phyloP scores from a whole-genome alignment of 1,139 yeast genomes.

The Taphrina communis region DNA sequence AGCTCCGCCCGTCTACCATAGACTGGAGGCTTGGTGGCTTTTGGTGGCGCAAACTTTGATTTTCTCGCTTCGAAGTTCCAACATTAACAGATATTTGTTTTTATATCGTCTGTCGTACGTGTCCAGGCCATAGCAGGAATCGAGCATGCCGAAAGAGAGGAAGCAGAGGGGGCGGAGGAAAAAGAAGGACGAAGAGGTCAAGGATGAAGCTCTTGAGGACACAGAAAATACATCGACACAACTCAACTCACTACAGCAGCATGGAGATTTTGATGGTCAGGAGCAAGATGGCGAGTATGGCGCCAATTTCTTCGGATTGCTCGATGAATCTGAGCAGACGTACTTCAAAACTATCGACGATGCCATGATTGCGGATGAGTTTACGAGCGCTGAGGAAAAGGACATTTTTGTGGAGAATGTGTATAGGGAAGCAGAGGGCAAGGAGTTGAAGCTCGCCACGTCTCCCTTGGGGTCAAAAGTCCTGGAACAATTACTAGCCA shows the following conservation, averaged over 20 bases:
- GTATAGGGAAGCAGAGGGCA: constrained; percentile 72
- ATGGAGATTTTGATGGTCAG: neutral
- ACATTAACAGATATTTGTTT: neutral
- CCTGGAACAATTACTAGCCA: constrained; percentile 80
- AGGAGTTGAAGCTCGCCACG: constrained; percentile 88
- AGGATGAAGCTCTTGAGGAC: neutral
- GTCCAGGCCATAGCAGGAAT: too few species aligned
- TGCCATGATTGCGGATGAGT: constrained; percentile 40
- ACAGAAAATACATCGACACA: neutral
- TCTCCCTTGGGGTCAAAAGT: constrained; percentile 94
- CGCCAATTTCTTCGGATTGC: constrained; percentile 40
- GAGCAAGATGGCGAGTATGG: constrained; percentile 2
- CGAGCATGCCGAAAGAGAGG: constrained; percentile 34
- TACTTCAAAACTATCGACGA: constrained; percentile 43
- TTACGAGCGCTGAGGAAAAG: constrained; percentile 35
- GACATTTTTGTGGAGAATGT: constrained; percentile 42
- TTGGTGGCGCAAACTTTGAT: constrained; percentile 15
- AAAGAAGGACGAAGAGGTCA: constrained; percentile 23
- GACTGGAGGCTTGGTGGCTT: neutral
- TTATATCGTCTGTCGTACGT: neutral
- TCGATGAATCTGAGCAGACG: constrained; percentile 43
- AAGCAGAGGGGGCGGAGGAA: constrained; percentile 40
- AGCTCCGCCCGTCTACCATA: constrained; percentile 6
- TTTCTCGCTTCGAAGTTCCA: neutral
- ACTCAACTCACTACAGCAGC: neutral